Percentiles rank a stretch among this genome's conserved stretches.
phyloP scores from a whole-genome alignment of 2,329 filamentous ascomycete genomes.

The Diplocarpon rosae region DNA sequence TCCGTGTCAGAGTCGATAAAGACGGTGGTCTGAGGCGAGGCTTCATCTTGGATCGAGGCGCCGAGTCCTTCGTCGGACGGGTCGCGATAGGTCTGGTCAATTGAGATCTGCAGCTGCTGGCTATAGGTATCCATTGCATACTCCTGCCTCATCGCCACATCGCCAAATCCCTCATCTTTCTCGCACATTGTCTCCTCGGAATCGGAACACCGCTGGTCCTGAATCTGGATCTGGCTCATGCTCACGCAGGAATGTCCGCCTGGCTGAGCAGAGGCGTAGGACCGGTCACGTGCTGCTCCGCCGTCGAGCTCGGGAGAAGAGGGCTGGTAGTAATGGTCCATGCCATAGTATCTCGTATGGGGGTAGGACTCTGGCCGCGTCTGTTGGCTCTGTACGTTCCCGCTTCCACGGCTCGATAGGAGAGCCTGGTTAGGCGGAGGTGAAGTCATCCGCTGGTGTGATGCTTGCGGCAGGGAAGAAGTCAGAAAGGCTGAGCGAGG shows the following conservation, averaged over 20 bases:
- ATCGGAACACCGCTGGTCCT: constrained; percentile 15
- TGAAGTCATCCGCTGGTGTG: constrained; percentile 13
- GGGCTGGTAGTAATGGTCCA: not conserved
- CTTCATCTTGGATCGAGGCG: constrained; percentile 17
- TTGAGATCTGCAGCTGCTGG: not conserved
- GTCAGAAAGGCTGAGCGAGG: constrained; percentile 3
- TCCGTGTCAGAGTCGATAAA: constrained; percentile 10
- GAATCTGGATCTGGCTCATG: constrained; percentile 22
- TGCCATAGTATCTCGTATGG: constrained; percentile 13
- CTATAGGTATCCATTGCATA: constrained; percentile 8
- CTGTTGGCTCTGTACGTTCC: constrained; percentile 15
- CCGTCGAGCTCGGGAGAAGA: not conserved
- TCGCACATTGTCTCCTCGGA: constrained; percentile 13
- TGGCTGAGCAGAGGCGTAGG: not conserved
- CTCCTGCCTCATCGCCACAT: constrained; percentile 11
- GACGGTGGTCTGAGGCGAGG: constrained; percentile 10
- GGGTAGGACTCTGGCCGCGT: constrained; percentile 14
- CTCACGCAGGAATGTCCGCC: constrained; percentile 13
- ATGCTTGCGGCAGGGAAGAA: constrained; percentile 12
- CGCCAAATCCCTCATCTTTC: constrained; percentile 14
- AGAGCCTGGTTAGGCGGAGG: constrained; percentile 20
- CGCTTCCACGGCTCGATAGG: constrained; percentile 6
- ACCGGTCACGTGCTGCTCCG: not conserved
- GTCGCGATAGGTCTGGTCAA: constrained; percentile 3
- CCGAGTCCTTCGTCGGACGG: constrained; percentile 20